Conservation (phyloP, 352 stramenopile species). For the Globisporangium cylindrosporum region DNA sequence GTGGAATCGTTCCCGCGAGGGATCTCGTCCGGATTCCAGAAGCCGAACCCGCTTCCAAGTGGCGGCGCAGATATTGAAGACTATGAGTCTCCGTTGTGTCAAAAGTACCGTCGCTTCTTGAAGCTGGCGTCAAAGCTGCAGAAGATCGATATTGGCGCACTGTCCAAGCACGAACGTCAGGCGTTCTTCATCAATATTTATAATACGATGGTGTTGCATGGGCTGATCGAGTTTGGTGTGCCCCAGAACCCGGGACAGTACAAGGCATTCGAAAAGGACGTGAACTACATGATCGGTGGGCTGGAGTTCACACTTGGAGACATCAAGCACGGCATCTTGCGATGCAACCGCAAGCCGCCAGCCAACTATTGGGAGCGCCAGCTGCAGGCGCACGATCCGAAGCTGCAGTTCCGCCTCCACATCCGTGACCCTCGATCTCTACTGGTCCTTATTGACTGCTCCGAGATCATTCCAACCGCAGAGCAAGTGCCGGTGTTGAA, state of each 20-base stretch:
- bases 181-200: constrained; percentile 91
- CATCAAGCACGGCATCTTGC: constrained; percentile 86
- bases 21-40: constrained; percentile 66
- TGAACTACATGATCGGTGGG: constrained; percentile 72
- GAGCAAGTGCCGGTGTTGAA: constrained; percentile 77
- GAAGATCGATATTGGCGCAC: constrained; percentile 59
- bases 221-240: constrained; percentile 79
- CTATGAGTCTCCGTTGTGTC: constrained; percentile 55
- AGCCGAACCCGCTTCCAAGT: constrained; percentile 25
- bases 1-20: constrained; percentile 61
- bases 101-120: constrained; percentile 73
- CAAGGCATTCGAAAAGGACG: constrained; percentile 81
- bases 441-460: constrained; percentile 78
- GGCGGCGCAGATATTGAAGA: constrained; percentile 26
- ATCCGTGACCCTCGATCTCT: constrained; percentile 83
- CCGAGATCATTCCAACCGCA: constrained; percentile 52
- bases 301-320: constrained; percentile 80
- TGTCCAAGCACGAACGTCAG: constrained; percentile 83
- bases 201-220: constrained; percentile 87
- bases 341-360: constrained; percentile 85
- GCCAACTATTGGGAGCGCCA: constrained; percentile 87
- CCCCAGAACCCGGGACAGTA: constrained; percentile 85
- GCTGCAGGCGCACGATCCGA: constrained; percentile 75
- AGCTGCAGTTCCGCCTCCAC: constrained; percentile 82
- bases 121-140: constrained; percentile 65